phyloP scores from a whole-genome alignment of 805 yeast species.

The Candida nanaspora region DNA sequence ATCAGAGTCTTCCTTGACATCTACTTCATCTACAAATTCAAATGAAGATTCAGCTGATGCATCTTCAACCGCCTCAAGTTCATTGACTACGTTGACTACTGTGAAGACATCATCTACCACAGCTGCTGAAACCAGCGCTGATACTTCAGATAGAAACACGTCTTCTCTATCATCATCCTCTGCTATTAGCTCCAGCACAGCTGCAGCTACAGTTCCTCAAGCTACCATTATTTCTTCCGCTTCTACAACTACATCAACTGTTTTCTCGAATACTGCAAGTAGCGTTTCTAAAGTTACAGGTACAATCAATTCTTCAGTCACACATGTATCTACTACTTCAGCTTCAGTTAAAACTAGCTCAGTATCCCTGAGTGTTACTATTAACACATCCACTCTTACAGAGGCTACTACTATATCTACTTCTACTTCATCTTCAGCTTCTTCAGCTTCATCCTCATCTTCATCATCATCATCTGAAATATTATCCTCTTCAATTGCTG shows the following conservation, averaged over 20 bases:
- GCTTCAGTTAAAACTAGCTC: too few relatives aligned
- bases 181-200: too few relatives aligned
- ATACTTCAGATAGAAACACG: too few relatives aligned
- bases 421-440: constrained; percentile 1
- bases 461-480: constrained; percentile 1
- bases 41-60: neutral
- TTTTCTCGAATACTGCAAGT: constrained; percentile 2
- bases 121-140: neutral
- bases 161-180: constrained; percentile 1
- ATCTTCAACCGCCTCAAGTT: neutral
- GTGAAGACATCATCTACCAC: neutral
- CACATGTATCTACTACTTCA: constrained; percentile 6
- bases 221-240: constrained; percentile 5
- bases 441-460: neutral
- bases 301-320: constrained; percentile 5
- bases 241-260: constrained; percentile 5
- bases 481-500: neutral
- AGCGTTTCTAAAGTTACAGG: constrained; percentile 4
- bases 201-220: neutral
- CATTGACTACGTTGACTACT: neutral
- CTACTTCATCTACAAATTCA: constrained; percentile 1
- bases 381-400: constrained; percentile 17
- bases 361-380: constrained; percentile 17
- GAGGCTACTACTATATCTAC: constrained; percentile 10
- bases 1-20: neutral